A percentile compares a stretch with the other conserved stretches of the same genome.
Conservation (phyloP, 306 rosid species). For the Myrica gale region DNA sequence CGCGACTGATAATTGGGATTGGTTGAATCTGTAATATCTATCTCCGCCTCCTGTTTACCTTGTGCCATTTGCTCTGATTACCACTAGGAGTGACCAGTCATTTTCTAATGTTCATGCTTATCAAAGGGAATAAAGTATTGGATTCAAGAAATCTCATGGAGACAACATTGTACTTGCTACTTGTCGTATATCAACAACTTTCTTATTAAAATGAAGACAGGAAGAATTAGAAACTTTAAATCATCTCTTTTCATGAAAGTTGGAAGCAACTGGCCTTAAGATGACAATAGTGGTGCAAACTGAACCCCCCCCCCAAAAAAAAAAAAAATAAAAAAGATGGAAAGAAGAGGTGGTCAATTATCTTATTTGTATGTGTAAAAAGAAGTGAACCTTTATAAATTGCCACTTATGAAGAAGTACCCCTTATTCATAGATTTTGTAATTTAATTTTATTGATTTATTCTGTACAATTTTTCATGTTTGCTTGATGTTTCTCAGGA, state of each 20-base stretch:
- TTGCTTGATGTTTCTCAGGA: slow-evolving; percentile 54
- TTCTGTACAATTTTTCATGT: slow-evolving; percentile 2
- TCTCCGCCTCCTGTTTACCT: too few species aligned
- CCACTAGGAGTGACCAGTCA: too few species aligned
- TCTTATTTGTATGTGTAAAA: neutral
- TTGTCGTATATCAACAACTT: too few species aligned
- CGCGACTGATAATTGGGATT: too few species aligned
- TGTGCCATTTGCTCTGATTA: too few species aligned
- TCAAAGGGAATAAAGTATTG: too few species aligned
- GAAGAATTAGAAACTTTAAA: neutral
- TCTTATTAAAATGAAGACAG: too few species aligned
- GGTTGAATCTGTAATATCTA: too few species aligned
- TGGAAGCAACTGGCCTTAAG: neutral
- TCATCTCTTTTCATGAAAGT: neutral
- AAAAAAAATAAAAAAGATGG: too few species aligned
- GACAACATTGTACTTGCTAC: too few species aligned
- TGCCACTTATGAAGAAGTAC: neutral
- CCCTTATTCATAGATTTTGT: neutral
- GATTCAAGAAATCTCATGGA: too few species aligned
- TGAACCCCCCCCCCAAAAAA: neutral
- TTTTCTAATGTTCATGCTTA: too few species aligned
- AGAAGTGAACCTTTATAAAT: neutral
- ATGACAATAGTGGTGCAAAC: neutral
- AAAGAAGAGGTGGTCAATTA: neutral
- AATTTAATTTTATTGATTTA: neutral